Conservation (phyloP, 768 basidiomycete genomes). For the Lentinula raphanica region DNA sequence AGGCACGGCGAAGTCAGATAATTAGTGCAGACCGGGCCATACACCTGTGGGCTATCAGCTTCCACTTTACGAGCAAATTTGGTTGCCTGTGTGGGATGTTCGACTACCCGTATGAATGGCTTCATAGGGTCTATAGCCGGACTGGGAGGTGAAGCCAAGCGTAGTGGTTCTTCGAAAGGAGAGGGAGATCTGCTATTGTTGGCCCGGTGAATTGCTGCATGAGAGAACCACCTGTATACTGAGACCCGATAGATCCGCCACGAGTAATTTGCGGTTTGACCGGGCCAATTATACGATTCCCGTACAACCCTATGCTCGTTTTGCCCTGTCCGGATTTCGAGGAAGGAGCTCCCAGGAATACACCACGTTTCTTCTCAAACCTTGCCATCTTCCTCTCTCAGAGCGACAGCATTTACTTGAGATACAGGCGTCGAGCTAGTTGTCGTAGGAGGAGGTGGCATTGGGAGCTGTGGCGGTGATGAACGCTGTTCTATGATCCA, state of each 20-base stretch:
- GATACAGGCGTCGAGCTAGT: background rate
- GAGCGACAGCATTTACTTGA: constrained; percentile 15
- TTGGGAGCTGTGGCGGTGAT: constrained; percentile 3
- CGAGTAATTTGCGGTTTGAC: constrained; percentile 27
- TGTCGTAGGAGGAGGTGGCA: constrained; percentile 9
- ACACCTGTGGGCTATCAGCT: constrained; percentile 14
- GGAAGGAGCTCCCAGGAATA: constrained; percentile 63
- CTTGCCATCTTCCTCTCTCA: constrained; percentile 72
- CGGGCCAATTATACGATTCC: constrained; percentile 58
- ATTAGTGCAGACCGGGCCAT: constrained; percentile 11
- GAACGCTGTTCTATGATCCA: no score
- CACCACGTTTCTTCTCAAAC: constrained; percentile 74
- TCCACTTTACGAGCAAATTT: constrained; percentile 37
- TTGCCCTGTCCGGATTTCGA: constrained; percentile 40
- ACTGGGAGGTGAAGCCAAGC: constrained; percentile 5
- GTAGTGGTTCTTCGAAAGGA: background rate
- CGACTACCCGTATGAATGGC: constrained; percentile 9
- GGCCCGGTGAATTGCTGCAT: background rate
- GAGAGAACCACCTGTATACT: constrained; percentile 4
- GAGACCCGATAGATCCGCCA: background rate
- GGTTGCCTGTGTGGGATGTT: constrained; percentile 33
- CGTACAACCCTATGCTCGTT: constrained; percentile 58
- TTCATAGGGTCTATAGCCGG: background rate
- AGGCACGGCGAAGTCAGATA: constrained; percentile 10
- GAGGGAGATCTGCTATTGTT: constrained; percentile 5